A percentile compares a stretch with the other conserved stretches of the same genome.
Evolutionary conservation across 2,329 filamentous ascomycete genomes (phyloP).

Genomic region (Lachnellula subtilissima): DNA sequence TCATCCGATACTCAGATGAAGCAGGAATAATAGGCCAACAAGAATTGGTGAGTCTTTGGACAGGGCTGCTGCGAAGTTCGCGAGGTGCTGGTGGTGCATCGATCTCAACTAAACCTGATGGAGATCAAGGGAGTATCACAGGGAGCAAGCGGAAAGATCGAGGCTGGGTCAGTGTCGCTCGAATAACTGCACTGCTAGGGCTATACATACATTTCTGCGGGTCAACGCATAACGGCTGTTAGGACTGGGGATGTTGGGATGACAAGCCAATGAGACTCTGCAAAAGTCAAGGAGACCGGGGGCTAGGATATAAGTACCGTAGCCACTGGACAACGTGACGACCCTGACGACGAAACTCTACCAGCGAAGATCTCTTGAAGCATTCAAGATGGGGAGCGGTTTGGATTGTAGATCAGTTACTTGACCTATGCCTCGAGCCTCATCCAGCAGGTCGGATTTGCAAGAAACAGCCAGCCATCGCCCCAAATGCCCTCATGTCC

Average conservation of each 20-base stretch:
- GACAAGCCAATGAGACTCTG: slow-evolving; percentile 16
- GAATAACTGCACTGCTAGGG: slow-evolving; percentile 25
- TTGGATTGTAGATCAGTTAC: not conserved
- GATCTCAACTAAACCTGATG: slow-evolving; percentile 27
- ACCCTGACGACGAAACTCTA: slow-evolving; percentile 9
- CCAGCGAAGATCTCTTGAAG: slow-evolving; percentile 5
- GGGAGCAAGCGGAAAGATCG: slow-evolving; percentile 28
- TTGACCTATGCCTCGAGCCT: not conserved
- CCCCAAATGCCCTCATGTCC: not conserved
- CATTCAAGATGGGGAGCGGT: slow-evolving; percentile 4
- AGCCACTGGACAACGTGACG: slow-evolving; percentile 16
- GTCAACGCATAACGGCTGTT: slow-evolving; percentile 29
- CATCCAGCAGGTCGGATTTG: slow-evolving; percentile 6
- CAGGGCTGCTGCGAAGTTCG: slow-evolving; percentile 20
- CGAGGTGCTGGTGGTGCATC: slow-evolving; percentile 28
- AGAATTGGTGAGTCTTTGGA: slow-evolving; percentile 13
- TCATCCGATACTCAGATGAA: slow-evolving; percentile 32
- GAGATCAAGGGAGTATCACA: slow-evolving; percentile 20
- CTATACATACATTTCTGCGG: slow-evolving; percentile 17
- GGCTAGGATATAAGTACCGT: slow-evolving; percentile 1
- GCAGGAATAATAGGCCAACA: slow-evolving; percentile 22
- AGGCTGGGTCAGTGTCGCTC: slow-evolving; percentile 19
- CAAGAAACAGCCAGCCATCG: not conserved
- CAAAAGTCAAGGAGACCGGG: not conserved
- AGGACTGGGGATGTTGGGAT: slow-evolving; percentile 14